Percentiles rank a stretch among this genome's conserved stretches.
Conservation (phyloP, 2,329 filamentous ascomycete species). For the Didymella arachidicola region DNA sequence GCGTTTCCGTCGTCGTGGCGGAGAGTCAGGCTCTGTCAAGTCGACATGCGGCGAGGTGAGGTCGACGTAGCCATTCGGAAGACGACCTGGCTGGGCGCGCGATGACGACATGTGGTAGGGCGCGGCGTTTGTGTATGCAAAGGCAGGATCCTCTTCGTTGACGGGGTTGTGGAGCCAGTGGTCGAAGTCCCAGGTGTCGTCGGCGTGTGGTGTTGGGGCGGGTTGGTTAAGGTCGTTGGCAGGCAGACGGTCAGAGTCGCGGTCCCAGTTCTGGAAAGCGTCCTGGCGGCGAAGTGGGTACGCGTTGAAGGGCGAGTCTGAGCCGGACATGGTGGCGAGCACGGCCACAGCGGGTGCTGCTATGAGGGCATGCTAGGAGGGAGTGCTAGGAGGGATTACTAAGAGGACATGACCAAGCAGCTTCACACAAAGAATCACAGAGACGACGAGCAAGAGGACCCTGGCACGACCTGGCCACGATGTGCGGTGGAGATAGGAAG, state of each 20-base stretch:
- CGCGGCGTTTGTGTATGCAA: slow-evolving; percentile 18
- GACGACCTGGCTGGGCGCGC: slow-evolving; percentile 31
- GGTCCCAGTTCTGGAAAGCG: background rate
- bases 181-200: slow-evolving; percentile 8
- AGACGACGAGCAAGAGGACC: background rate
- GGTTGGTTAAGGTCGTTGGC: background rate
- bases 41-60: slow-evolving; percentile 33
- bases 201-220: background rate
- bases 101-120: slow-evolving; percentile 29
- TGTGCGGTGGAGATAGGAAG: slow-evolving; percentile 11
- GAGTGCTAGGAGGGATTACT: background rate
- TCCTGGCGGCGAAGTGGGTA: slow-evolving; percentile 5
- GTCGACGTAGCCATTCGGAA: slow-evolving; percentile 50
- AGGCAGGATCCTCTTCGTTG: slow-evolving; percentile 9
- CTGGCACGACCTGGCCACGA: background rate
- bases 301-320: background rate
- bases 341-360: background rate
- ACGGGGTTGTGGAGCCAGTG: slow-evolving; percentile 20
- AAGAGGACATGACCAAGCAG: slow-evolving; percentile 1
- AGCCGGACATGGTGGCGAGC: slow-evolving; percentile 21
- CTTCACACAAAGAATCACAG: background rate
- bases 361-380: no score
- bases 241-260: background rate
- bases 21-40: slow-evolving; percentile 29
- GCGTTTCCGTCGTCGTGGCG: slow-evolving; percentile 33